Evolutionary conservation across 352 stramenopile species (phyloP), one percentile per base, ranked within the genome.

Genomic region (Elongisporangium anandrum): DNA sequence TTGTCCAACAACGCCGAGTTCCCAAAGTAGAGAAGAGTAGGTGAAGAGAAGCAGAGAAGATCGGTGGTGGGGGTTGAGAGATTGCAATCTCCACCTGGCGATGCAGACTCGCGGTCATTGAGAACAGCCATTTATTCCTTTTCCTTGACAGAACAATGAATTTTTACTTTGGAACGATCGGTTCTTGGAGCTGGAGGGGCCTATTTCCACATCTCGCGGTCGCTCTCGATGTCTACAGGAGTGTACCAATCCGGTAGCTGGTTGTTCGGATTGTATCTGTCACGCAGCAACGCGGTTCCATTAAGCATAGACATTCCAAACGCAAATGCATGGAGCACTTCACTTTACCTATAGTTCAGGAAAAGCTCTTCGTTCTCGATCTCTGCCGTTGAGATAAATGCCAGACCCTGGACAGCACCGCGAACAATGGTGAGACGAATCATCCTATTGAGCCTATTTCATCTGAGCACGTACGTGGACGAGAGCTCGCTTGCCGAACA

Each of bases 1-100:
- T 77, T 99, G 72, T 98, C 91, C 67, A 99, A 99, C 81, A 96
- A 97, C 63, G 95, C 92, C 15, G 81, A 96, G 60, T 98, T 98
- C 66, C 88, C 88, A 51, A 94, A 94, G 72, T 95, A 88, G 66
- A 60, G 20, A 53, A 23, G 21, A 3, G 24, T 34, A 34, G 24
- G 24, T 52, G 48, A 21, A 52, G 20, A 8, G 21, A 52, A 56
- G 17, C 34, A 45, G 34, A 45, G 12, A 17, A 7, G 34, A 17
- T 15, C 34, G 1, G 17, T 17, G 34, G 34, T 45, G 34, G n/a
- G n/a, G n/a, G 12, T 17, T 7, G n/a, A n/a, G n/a, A n/a, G n/a
- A 45, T 45, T 45, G 8, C 34, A 2, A 57, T 61, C 19, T 55
- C 38, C 50, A n/a, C 22, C 22, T 41, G 51, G 1, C 4, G 13